Evolutionary conservation across 148 eudicot genomes (phyloP).

Genomic region (Camellia sinensis): DNA sequence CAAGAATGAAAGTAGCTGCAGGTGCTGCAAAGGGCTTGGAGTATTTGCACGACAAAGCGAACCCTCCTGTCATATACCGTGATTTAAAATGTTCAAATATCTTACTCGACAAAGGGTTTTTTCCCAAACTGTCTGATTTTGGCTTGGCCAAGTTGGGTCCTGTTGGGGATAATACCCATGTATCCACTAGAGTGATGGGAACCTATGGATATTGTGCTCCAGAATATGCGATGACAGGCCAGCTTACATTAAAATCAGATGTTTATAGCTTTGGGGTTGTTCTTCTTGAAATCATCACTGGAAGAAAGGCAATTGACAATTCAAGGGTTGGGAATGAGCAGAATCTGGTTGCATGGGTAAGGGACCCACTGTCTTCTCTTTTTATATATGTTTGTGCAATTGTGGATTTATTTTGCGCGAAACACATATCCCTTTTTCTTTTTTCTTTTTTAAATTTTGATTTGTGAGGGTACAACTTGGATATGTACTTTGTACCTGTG

Average conservation of each 20-base stretch:
- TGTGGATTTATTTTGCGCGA: too few relatives aligned
- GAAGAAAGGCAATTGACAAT: slow-evolving; percentile 55
- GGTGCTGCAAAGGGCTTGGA: slow-evolving; percentile 69
- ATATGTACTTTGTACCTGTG: too few relatives aligned
- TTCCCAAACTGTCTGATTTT: slow-evolving; percentile 62
- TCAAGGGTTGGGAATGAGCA: slow-evolving; percentile 48
- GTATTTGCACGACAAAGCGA: slow-evolving; percentile 58
- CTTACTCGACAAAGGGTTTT: slow-evolving; percentile 50
- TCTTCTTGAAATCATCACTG: slow-evolving; percentile 61
- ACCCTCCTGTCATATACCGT: slow-evolving; percentile 62
- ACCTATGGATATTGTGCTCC: slow-evolving; percentile 68
- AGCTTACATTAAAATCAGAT: slow-evolving; percentile 61
- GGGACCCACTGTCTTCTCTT: not conserved
- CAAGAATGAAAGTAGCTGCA: slow-evolving; percentile 62
- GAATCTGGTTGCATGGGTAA: slow-evolving; percentile 63
- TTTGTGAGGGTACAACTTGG: too few relatives aligned
- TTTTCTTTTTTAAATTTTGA: too few relatives aligned
- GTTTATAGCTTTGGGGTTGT: slow-evolving; percentile 68
- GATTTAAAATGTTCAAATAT: slow-evolving; percentile 63
- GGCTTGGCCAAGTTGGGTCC: slow-evolving; percentile 70
- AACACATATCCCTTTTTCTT: too few relatives aligned
- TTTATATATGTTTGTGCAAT: not conserved
- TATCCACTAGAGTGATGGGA: slow-evolving; percentile 66
- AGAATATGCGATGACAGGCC: slow-evolving; percentile 68
- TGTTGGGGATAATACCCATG: slow-evolving; percentile 59